Base-by-base conservation (phyloP, 805 yeast species). In the Candida tallmaniae region DNA sequence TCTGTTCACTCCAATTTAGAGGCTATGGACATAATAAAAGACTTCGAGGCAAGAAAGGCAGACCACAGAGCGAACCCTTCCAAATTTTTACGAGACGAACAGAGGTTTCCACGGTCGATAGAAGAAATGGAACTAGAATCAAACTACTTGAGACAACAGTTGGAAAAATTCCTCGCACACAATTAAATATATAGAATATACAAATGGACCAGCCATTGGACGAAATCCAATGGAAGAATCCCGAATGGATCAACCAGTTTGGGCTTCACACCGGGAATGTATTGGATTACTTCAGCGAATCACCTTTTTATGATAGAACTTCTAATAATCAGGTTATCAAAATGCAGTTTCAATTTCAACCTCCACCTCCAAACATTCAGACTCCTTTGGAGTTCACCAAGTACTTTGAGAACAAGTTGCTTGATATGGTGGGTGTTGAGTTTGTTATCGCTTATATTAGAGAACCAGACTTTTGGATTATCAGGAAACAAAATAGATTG, bases 151-250 rank as follows among this genome's bases (percentile, higher is more conserved):
- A 46, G 50, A n/a, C 44, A 45, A 3, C 72, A 71, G 36, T 47
- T 78, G 20, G 51, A 51, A 3, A 54, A 61, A 36, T 27, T 27
- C 27, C 6, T 28, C 23, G 23, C 31, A 28, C 31, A 10, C 6
- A n/a, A n/a, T n/a, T n/a, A n/a, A 24, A 24, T 24, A n/a, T 11
- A n/a, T 24, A 24, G 27, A 24, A 24, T 6, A 29, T 29, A 20
- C 24, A 11, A 15, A 24, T 32, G 27, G 40, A 36, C 24, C 29
- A 32, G 14, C 33, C 27, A n/a, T 41, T 44, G 16, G 97, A 89
- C 52, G 97, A 90, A 50, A 71, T 93, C 27, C 97, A 89, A 56
- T 93, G 98, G 98, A 77, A 89, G 45, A 82, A 93, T 3, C 97
- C 98, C 1, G 98, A 93, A 58, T 93, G 96, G 94, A 87, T 93